These are phyloP conservation scores for Nakazawaea anatomiae DNA, from an alignment of 805 yeast genomes.

Conservation along the genomic window DNA sequence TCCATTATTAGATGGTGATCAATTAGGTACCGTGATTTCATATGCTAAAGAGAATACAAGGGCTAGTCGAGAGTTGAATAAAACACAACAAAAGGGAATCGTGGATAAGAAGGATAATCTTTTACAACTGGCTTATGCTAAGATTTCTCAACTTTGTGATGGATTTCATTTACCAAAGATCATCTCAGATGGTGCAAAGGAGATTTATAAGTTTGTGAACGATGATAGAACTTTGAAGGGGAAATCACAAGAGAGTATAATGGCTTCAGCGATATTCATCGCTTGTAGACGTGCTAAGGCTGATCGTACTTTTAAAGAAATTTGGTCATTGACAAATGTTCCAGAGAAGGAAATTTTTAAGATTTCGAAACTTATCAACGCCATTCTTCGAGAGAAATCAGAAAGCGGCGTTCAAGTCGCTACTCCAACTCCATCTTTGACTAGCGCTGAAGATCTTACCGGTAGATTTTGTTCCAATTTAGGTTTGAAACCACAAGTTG, in stretches of 20 bases:
- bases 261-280: conserved; percentile 93
- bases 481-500: conserved; percentile 77
- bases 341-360: conserved; percentile 93
- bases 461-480: conserved; percentile 94
- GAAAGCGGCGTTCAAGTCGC: conserved; percentile 36
- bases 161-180: conserved; percentile 92
- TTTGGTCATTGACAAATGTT: conserved; percentile 90
- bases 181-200: conserved; percentile 96
- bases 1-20: conserved; percentile 86
- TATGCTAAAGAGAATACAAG: conserved; percentile 80
- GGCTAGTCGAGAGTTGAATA: conserved; percentile 80
- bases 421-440: conserved; percentile 67
- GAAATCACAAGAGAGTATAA: conserved; percentile 85
- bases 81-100: conserved; percentile 82
- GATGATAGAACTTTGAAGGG: conserved; percentile 85
- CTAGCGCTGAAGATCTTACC: conserved; percentile 89
- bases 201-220: conserved; percentile 85
- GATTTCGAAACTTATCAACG: conserved; percentile 77
- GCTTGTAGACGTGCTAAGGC: conserved; percentile 94
- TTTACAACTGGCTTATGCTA: conserved; percentile 81
- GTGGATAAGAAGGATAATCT: conserved; percentile 88
- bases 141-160: conserved; percentile 93
- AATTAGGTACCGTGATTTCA: conserved; percentile 88
- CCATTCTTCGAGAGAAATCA: conserved; percentile 50
- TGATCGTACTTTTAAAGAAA: conserved; percentile 92